Percentiles rank a stretch among this genome's conserved stretches.
phyloP scores from a whole-genome alignment of 2,329 filamentous ascomycete genomes.

The Claviceps maximensis region DNA sequence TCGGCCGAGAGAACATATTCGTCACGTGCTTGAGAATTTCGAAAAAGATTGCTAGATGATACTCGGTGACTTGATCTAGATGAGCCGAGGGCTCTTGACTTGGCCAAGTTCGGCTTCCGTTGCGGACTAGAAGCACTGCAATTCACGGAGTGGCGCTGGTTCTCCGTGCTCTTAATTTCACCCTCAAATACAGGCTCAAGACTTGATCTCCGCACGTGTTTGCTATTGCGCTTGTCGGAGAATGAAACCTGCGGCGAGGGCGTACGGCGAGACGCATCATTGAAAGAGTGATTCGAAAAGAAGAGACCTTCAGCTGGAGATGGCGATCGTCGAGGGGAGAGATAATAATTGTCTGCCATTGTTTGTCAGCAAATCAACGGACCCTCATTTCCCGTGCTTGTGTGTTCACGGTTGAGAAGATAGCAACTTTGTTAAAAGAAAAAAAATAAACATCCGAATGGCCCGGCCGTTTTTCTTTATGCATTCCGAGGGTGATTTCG shows the following conservation, averaged over 20 bases:
- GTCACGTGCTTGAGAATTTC: background rate
- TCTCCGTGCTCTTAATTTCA: background rate
- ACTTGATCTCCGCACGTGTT: conserved; percentile 1
- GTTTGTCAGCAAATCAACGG: background rate
- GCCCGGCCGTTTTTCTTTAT: background rate
- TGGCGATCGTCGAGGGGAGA: background rate
- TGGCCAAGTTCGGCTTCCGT: conserved; percentile 3
- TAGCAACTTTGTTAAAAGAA: background rate
- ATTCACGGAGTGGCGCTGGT: background rate
- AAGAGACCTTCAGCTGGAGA: conserved; percentile 2
- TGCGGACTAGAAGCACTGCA: background rate
- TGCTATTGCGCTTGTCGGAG: conserved; percentile 1
- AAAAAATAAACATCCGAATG: background rate
- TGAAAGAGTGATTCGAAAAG: background rate
- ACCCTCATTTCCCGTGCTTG: background rate
- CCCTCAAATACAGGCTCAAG: conserved; percentile 5
- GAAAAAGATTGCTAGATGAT: background rate
- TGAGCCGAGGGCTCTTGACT: conserved; percentile 3
- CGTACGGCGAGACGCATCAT: conserved; percentile 1
- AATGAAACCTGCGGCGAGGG: conserved; percentile 3
- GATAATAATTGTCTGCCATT: conserved; percentile 1
- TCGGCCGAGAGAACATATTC: conserved; percentile 6
- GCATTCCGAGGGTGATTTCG: background rate
- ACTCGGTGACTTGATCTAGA: background rate
- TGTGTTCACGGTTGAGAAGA: background rate